Evolutionary conservation across 2,329 filamentous ascomycete genomes (phyloP), one percentile per base, ranked within the genome.

Genomic region (Aureobasidium subglaciale): DNA sequence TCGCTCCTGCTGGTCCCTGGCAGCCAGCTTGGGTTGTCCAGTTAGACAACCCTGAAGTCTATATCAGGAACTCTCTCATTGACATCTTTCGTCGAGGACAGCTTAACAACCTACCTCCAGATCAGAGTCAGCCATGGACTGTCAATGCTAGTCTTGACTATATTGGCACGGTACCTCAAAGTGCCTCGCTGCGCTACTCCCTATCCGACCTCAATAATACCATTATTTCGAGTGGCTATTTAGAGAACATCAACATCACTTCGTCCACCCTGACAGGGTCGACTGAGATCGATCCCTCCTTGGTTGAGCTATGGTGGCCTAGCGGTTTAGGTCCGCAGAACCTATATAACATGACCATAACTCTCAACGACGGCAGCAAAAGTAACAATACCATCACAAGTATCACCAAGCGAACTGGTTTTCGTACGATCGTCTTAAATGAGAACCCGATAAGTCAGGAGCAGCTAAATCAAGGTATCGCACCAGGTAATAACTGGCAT

Each of bases 341-440:
- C 13, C 69, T 85, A 1, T 85, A 86, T 62, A 74, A 79, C 58
- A 66, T 82, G 15, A 79, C 73, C 3, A 67, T 84, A 42, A 69
- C 71, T 5, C 64, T 81, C n/a, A 58, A 74, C 11, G 69, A 70
- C n/a, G 58, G 57, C 18, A 58, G 64, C n/a, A n/a, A n/a, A n/a
- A n/a, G n/a, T 2, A 68, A 72, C 2, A 62, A 66, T 4, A 67
- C 65, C 2, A 35, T 82, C 3, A 71, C 75, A 8, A 70, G 67
- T 0, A 69, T 79, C 6, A 78, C 70, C 2, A 83, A 81, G 63
- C 73, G 79, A 6, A 75, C 79, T 22, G 82, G 82, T 0, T 85
- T 86, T 61, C 73, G 82, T 15, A 84, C 82, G 0, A 84, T 85
- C 41, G 76, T 84, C 6, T 70, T 83, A 16, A 83, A 84, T 57